Percentiles rank a stretch among this genome's conserved stretches.
Conservation (phyloP, 2,329 filamentous ascomycete genomes). For the Sordariomycetes sp. region DNA sequence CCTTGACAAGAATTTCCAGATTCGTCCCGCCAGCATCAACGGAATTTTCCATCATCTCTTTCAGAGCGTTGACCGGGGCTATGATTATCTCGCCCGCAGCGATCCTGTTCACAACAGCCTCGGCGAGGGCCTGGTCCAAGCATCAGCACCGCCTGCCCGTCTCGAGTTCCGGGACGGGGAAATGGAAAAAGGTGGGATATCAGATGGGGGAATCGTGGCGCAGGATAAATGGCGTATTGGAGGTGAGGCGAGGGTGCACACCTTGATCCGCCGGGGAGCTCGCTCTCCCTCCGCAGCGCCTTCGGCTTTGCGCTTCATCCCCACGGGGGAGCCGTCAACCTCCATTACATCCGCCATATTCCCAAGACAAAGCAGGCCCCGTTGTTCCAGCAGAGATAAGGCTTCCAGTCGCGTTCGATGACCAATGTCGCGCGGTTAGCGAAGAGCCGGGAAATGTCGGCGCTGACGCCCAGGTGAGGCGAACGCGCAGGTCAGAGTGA, state of each 20-base stretch:
- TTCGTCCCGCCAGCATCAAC: conserved; percentile 94
- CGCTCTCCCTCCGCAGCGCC: conserved; percentile 22
- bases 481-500: too few species aligned
- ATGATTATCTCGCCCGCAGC: conserved; percentile 98
- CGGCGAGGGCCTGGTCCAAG: conserved; percentile 62
- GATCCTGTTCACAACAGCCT: conserved; percentile 96
- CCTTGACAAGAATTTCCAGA: conserved; percentile 84
- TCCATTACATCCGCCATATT: conserved; percentile 31
- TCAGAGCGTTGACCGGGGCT: conserved; percentile 88
- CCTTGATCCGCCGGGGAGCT: conserved; percentile 38
- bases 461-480: too few species aligned
- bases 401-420: neutral
- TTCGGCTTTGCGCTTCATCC: conserved; percentile 40
- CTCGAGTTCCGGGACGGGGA: neutral
- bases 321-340: conserved; percentile 23
- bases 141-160: neutral
- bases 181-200: neutral
- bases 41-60: conserved; percentile 93
- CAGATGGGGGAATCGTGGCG: neutral
- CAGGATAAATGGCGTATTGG: neutral
- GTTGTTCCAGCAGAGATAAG: neutral
- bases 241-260: conserved; percentile 5
- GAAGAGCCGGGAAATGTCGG: too few species aligned
- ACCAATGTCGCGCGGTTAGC: too few species aligned
- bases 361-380: neutral